Percentiles rank a stretch among this genome's conserved stretches.
Evolutionary conservation across 106 monocot genomes (phyloP).

Genomic region (Dioscorea zingiberensis): DNA sequence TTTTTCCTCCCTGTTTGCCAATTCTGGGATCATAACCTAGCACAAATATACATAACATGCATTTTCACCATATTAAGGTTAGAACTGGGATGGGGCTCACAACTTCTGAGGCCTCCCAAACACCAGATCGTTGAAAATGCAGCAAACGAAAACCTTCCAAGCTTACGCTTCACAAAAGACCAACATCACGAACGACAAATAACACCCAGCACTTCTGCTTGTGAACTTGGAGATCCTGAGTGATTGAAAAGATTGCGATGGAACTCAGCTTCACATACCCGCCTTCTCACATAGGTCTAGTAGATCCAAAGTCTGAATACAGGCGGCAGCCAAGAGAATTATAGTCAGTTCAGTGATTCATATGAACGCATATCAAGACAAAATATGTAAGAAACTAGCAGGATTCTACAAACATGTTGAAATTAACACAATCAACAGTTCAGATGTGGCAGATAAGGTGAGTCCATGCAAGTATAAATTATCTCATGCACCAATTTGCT

Average conservation of each 20-base stretch:
- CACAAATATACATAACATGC: conserved; percentile 3
- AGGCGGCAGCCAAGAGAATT: not conserved
- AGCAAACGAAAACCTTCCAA: not conserved
- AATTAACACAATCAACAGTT: too few species aligned
- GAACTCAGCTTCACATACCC: conserved; percentile 26
- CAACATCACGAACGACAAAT: not conserved
- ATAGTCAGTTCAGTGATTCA: not conserved
- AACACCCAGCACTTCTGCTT: conserved; percentile 9
- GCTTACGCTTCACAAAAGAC: conserved; percentile 32
- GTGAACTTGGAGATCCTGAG: not conserved
- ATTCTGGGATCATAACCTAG: not conserved
- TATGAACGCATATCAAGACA: not conserved
- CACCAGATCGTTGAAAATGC: conserved; percentile 8
- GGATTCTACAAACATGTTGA: too few species aligned
- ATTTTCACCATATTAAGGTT: not conserved
- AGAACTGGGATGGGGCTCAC: conserved; percentile 1
- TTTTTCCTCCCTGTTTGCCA: too few species aligned
- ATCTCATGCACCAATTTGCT: not conserved
- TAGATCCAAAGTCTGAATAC: conserved; percentile 39
- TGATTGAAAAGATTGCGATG: too few species aligned
- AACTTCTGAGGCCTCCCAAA: conserved; percentile 4
- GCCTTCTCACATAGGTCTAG: conserved; percentile 62
- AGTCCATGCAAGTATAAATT: too few species aligned
- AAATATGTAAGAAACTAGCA: too few species aligned
- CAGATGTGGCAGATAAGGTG: too few species aligned